phyloP scores from a whole-genome alignment of 441 rosid species.

The Brassica hybrid region DNA sequence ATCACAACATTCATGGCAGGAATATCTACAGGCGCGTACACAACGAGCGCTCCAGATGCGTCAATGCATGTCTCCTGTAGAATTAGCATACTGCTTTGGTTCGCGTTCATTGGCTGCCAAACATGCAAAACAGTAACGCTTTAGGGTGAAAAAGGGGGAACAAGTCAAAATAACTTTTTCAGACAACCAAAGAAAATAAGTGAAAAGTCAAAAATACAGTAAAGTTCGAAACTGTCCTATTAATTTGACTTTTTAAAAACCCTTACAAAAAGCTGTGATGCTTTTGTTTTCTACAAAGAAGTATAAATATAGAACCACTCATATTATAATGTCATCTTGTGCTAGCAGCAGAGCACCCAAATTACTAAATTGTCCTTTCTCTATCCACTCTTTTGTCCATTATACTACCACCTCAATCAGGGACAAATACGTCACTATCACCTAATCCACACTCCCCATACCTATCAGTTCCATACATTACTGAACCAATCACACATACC shows the following conservation, averaged over 20 bases:
- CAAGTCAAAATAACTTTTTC: constrained; percentile 38
- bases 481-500: constrained; percentile 30
- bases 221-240: constrained; percentile 62
- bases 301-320: background rate
- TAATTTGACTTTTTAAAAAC: constrained; percentile 67
- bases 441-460: constrained; percentile 31
- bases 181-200: constrained; percentile 1
- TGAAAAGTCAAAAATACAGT: constrained; percentile 36
- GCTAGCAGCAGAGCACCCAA: constrained; percentile 62
- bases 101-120: constrained; percentile 71
- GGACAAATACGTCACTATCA: constrained; percentile 43
- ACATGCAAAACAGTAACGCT: constrained; percentile 25
- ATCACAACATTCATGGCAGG: constrained; percentile 85
- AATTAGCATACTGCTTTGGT: constrained; percentile 89
- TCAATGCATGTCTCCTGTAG: constrained; percentile 93
- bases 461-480: constrained; percentile 3
- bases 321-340: constrained; percentile 41
- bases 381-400: constrained; percentile 38
- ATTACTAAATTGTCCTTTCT: constrained; percentile 49
- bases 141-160: background rate
- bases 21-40: constrained; percentile 94
- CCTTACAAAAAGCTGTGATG: constrained; percentile 31
- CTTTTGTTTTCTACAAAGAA: constrained; percentile 33
- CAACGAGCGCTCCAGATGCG: constrained; percentile 89
- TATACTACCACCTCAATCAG: constrained; percentile 40